phyloP scores from a whole-genome alignment of 2,329 filamentous ascomycete species.

The Geoglossum cookeanum region DNA sequence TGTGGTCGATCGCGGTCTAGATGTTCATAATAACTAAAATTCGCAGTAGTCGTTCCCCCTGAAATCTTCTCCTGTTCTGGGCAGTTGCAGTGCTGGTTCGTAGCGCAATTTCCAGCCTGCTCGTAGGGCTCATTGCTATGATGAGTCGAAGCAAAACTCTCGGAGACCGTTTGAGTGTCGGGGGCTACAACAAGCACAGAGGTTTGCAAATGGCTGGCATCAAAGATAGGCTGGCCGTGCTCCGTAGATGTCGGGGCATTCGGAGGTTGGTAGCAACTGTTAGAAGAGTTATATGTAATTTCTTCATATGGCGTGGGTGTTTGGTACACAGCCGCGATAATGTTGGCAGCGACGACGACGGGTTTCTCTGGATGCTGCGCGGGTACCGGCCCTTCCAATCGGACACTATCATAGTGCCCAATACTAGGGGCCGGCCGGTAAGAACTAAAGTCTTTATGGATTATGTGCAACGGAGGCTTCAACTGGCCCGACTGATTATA shows the following conservation, averaged over 20 bases:
- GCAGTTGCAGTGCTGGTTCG: too few species aligned
- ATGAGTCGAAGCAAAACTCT: too few species aligned
- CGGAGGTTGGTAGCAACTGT: not conserved
- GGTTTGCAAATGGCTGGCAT: not conserved
- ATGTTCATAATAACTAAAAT: too few species aligned
- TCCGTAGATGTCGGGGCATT: not conserved
- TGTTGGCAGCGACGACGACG: not conserved
- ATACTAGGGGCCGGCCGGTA: not conserved
- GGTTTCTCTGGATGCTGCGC: not conserved
- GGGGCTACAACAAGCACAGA: not conserved
- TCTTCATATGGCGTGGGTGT: not conserved
- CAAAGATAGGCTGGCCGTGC: not conserved
- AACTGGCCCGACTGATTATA: not conserved
- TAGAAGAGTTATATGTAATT: not conserved
- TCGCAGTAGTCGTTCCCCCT: too few species aligned
- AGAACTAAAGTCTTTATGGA: not conserved
- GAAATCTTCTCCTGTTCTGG: too few species aligned
- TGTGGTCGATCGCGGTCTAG: too few species aligned
- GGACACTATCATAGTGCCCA: not conserved
- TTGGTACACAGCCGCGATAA: not conserved
- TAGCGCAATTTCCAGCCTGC: too few species aligned
- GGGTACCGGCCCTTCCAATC: not conserved
- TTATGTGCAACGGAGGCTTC: not conserved
- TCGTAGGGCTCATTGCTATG: too few species aligned
- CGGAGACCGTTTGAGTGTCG: too few species aligned